Conservation (phyloP, 2,329 filamentous ascomycete species). For the Cladophialophora bantiana region DNA sequence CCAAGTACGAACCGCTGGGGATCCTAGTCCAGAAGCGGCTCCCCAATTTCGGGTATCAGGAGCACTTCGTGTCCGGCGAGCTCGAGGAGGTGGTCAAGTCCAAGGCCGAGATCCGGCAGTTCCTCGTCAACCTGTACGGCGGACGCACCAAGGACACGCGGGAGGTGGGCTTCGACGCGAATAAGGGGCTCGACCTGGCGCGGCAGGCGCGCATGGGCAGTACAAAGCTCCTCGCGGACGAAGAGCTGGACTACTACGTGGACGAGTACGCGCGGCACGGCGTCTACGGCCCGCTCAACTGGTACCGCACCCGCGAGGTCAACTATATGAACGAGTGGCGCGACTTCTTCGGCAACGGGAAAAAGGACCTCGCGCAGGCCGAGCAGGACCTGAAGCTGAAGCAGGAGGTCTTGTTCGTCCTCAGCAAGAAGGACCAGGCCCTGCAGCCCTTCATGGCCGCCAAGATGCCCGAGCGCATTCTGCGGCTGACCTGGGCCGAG, state of each 20-base stretch:
- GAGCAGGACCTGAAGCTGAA: constrained; percentile 21
- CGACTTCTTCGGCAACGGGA: constrained; percentile 42
- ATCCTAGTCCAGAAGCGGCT: constrained; percentile 63
- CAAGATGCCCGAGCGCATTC: constrained; percentile 68
- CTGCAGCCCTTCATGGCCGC: constrained; percentile 74
- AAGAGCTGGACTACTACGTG: constrained; percentile 80
- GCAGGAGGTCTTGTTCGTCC: constrained; percentile 70
- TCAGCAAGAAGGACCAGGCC: constrained; percentile 73
- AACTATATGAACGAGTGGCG: constrained; percentile 78
- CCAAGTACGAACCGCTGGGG: constrained; percentile 63
- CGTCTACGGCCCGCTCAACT: constrained; percentile 81
- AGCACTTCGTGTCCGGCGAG: constrained; percentile 75
- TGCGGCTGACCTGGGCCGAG: constrained; percentile 68
- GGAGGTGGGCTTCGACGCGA: constrained; percentile 60
- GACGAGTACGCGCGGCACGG: constrained; percentile 74
- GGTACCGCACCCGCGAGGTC: constrained; percentile 77
- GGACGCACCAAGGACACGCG: constrained; percentile 65
- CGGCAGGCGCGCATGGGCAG: constrained; percentile 64
- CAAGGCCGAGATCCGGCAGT: constrained; percentile 69
- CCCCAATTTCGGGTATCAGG: constrained; percentile 81
- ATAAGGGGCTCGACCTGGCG: constrained; percentile 69
- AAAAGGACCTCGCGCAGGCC: constrained; percentile 19
- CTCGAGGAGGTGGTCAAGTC: constrained; percentile 66
- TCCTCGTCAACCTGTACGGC: constrained; percentile 76
- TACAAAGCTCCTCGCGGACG: constrained; percentile 63